Base-by-base conservation (phyloP, 78 protist genomes). In the Dictyostelium citrinum region DNA sequence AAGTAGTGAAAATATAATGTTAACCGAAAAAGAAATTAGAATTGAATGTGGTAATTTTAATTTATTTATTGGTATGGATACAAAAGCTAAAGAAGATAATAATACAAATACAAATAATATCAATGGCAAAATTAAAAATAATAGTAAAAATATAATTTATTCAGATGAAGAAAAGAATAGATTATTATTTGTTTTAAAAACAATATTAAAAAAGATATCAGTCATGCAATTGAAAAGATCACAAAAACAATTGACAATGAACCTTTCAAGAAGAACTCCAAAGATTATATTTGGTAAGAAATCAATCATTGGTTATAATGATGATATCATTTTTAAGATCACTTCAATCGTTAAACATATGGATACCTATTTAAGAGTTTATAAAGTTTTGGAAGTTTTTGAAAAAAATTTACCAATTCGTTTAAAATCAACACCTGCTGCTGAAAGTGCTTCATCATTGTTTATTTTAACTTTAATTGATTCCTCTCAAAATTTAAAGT, bases 21-120 rank as follows among this genome's bases (percentile, higher is more conserved):
- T 75, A 41, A 86, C 92, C 4, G 92, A 86, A 61, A 86, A 86
- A 49, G 92, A 86, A 61, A 76, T 86, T 24, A 86, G 92, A 77
- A 86, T 86, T 46, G 92, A 86, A 61, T 86, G 92, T 86, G 92
- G 92, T 43, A 49, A 43, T 33, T 76, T 86, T 2, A 86, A 86
- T 77, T 45, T 86, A 29, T 86, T 77, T 22, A 77, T 86, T 77
- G 92, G 92, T 37, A 86, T 86, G 92, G 92, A 76, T 43, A 14
- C n/a, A 29, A 80, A 80, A 75, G 35, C 14, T 49, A 41, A 78
- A 49, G 49, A 78, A 46, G 27, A 49, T 16, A 43, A 43, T 43
- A 74, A 5, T n/a, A 51, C 11, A 1, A 43, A 16, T 6, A 29
- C 75, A 12, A 49, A 68, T 16, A 27, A 5, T 11, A 58, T 60